These are phyloP conservation scores for Pythium oligandrum DNA, from an alignment of 352 stramenopile genomes.

Conservation along the genomic window DNA sequence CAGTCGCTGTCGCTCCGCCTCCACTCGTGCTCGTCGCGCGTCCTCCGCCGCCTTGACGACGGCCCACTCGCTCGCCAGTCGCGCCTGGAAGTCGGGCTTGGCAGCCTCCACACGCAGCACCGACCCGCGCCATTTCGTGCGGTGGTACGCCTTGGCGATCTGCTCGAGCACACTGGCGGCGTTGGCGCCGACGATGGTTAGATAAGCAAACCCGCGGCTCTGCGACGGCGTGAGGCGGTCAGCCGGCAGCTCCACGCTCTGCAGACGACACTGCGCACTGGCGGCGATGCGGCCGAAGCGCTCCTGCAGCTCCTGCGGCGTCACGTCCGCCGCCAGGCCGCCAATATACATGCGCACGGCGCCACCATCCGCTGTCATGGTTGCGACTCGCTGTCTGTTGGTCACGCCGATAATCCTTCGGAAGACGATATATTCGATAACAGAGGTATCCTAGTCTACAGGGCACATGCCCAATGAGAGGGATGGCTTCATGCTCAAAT, in stretches of 20 bases:
- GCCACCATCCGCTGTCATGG: background rate
- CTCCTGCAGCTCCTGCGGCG: slow-evolving; percentile 42
- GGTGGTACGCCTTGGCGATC: slow-evolving; percentile 61
- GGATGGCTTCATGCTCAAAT: no score
- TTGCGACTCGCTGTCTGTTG: background rate
- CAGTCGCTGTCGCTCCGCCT: slow-evolving; percentile 4
- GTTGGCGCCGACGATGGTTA: slow-evolving; percentile 35
- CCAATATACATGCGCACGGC: slow-evolving; percentile 60
- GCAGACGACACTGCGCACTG: slow-evolving; percentile 23
- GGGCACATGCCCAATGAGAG: no score
- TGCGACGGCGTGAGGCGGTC: slow-evolving; percentile 12
- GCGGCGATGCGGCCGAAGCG: slow-evolving; percentile 50
- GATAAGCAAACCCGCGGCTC: slow-evolving; percentile 52
- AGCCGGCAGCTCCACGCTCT: slow-evolving; percentile 36
- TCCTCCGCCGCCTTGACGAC: slow-evolving; percentile 11
- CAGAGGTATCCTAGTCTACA: no score
- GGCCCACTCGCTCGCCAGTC: slow-evolving; percentile 39
- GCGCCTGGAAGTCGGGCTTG: slow-evolving; percentile 37
- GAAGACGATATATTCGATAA: slow-evolving; percentile 3
- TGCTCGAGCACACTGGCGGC: slow-evolving; percentile 26
- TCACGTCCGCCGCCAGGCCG: slow-evolving; percentile 44
- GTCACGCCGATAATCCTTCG: slow-evolving; percentile 7
- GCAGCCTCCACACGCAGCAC: slow-evolving; percentile 59
- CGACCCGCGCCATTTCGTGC: slow-evolving; percentile 66
- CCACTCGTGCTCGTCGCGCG: background rate